Evolutionary conservation across 2,329 filamentous ascomycete genomes (phyloP), one percentile per base, ranked within the genome.

Genomic region (Cryphonectria parasitica): DNA sequence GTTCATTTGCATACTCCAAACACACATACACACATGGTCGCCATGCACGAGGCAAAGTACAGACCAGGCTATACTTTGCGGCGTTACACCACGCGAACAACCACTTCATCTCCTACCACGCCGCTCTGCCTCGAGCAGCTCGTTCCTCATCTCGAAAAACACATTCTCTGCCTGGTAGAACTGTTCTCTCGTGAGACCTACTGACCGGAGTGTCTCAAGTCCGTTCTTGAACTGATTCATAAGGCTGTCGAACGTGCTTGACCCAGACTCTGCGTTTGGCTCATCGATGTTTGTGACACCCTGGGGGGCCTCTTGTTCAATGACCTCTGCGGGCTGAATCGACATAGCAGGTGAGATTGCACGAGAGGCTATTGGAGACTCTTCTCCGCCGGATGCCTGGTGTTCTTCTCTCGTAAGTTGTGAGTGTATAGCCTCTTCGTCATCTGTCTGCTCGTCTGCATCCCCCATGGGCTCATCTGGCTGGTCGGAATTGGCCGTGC

Each of bases 101-200:
- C 19, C 22, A 19, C 17, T 56, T 67, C 73, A 75, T 65, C 82
- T 73, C 71, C 85, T 79, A 52, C 87, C 86, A 72, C 91, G 85
- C 75, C 83, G 83, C 75, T 90, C 90, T 22, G 92, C 93, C 69
- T 90, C 88, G 78, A 92, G 92, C 66, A 95, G 85, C 78, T 92
- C 89, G 73, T 88, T 86, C 79, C 92, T 91, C 74, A 95, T 88
- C 78, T 95, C 91, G 83, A 95, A 93, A 77, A 96, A 85, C 75
- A 93, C 82, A 77, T 95, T 91, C 77, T 96, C 93, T 74, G 96
- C 85, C 77, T 91, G 86, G 71, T 90, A 86, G 67, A 94, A 88
- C 72, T 93, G 89, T 15, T 87, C 84, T 15, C 88, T 85, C 22
- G 89, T 89, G 58, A 97, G 80, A 22, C 87, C 83, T 31, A 89